Evolutionary conservation across 2,329 filamentous ascomycete genomes (phyloP), one percentile per base, ranked within the genome.

Genomic region (Arthrobotrys iridis): DNA sequence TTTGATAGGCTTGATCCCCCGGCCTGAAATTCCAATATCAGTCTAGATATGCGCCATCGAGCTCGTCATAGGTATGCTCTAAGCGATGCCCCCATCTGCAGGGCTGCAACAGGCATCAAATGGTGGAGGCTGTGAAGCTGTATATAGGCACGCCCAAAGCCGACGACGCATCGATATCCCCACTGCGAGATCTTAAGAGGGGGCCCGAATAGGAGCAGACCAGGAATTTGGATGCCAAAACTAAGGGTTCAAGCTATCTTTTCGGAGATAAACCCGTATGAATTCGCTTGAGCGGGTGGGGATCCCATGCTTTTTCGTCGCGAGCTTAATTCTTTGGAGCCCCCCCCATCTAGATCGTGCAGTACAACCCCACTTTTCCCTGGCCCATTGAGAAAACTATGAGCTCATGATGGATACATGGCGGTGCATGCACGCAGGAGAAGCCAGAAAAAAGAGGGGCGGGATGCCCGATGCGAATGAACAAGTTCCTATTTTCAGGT

Each of bases 71-170:
- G 20, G 60, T 26, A 33, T 22, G 20, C 26, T 59, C 55, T 40
- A 70, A 70, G 55, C 55, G 58, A 71, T 58, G 45, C 33, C 24
- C 10, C 33, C 11, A 10, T 2, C 24, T 43, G 26, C 3, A 46
- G 15, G 18, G 20, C 57, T 33, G 57, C 35, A 45, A 37, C 40
- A 63, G 30, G 18, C 48, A 68, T 26, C 8, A 46, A 65, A 65
- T 60, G 67, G 67, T 72, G 67, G 67, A 72, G 67, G 67, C 67
- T 72, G 67, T 72, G 67, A 71, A 45, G 46, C 55, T 30, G 18
- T 33, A 2, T 33, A 2, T 28, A 52, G 30, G 30, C 37, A 26
- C 64, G 41, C 52, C 43, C 41, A 59, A 52, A 11, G 15, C 63
- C 63, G 63, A 67, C 18, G 40, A 43, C 40, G 33, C 33, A 43